Base-by-base conservation (phyloP, 2,329 filamentous ascomycete species). In the Colletotrichum nymphaeae region DNA sequence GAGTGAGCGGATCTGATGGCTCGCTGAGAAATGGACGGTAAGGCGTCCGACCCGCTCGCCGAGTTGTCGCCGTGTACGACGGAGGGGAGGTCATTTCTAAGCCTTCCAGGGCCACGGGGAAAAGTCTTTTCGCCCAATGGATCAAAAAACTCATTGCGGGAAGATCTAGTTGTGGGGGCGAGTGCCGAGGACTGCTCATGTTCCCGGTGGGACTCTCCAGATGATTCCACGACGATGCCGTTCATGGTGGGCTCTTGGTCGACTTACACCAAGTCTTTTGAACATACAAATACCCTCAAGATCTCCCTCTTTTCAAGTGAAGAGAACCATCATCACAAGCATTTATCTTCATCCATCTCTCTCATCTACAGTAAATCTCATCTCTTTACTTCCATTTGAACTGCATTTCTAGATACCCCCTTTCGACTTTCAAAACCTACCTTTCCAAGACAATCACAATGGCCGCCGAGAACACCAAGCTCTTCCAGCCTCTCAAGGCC, bases 401-500 rank as follows among this genome's bases (percentile, higher is more conserved):
- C 22, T 24, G 26, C n/a, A 19, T 16, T 1, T 53, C 67, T 37
- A 14, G n/a, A 60, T 35, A 60, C 32, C 24, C 19, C 32, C 24
- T 24, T 28, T 30, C 7, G 22, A 22, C n/a, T 35, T 28, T 37
- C 19, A 62, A 11, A 19, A 9, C 11, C 4, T 9, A 24, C 30
- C 24, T 58, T 11, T 63, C 19, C 37, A 62, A 22, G 12, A 69
- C 26, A 62, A 5, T 37, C 62, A 64, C 42, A 67, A 75, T 75
- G 74, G 60, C 63, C 60, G 64, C 72, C 22, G 52, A 73, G 35
- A 65, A 67, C 53, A 74, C 79, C 30, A 78, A 78, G 71, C 84
- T 88, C 22, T 88, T 88, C 78, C 78, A 81, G 46, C 84, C 86
- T 2, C 73, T 87, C 59, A 81, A 80, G 69, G 75, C 87, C 2